These are phyloP conservation scores for Penicillium oxalicum DNA, from an alignment of 2,329 filamentous ascomycete genomes.

Conservation along the genomic window DNA sequence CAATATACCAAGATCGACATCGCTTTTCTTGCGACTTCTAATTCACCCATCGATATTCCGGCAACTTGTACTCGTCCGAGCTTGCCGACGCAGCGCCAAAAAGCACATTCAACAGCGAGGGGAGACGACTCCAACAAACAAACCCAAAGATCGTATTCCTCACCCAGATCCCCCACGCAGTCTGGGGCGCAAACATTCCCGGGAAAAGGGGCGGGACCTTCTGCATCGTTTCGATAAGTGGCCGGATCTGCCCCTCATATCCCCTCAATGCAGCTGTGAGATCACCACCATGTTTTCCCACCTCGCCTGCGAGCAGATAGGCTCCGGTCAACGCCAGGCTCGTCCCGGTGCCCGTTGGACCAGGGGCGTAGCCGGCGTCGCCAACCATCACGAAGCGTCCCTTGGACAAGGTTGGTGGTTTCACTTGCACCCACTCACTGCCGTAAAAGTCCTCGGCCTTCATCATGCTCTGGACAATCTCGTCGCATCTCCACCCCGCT, in stretches of 20 bases:
- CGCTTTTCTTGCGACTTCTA: background rate
- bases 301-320: slow-evolving; percentile 51
- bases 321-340: slow-evolving; percentile 35
- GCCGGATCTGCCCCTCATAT: slow-evolving; percentile 36
- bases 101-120: slow-evolving; percentile 26
- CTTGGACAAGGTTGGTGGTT: slow-evolving; percentile 23
- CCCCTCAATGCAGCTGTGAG: slow-evolving; percentile 28
- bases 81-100: slow-evolving; percentile 28
- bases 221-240: slow-evolving; percentile 31
- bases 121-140: slow-evolving; percentile 29
- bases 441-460: slow-evolving; percentile 33
- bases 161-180: slow-evolving; percentile 42
- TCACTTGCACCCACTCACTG: slow-evolving; percentile 30
- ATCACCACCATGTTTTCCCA: slow-evolving; percentile 25
- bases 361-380: slow-evolving; percentile 33
- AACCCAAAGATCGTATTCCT: slow-evolving; percentile 41
- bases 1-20: too few species aligned
- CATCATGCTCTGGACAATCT: slow-evolving; percentile 27
- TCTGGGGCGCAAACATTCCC: slow-evolving; percentile 41
- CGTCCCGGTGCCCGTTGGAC: slow-evolving; percentile 30
- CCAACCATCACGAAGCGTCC: slow-evolving; percentile 35
- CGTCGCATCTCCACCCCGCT: slow-evolving; percentile 29
- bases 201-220: slow-evolving; percentile 30
- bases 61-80: slow-evolving; percentile 30
- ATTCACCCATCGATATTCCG: slow-evolving; percentile 34